phyloP scores from a whole-genome alignment of 805 yeast species.

The Metschnikowia chrysomelidarum region DNA sequence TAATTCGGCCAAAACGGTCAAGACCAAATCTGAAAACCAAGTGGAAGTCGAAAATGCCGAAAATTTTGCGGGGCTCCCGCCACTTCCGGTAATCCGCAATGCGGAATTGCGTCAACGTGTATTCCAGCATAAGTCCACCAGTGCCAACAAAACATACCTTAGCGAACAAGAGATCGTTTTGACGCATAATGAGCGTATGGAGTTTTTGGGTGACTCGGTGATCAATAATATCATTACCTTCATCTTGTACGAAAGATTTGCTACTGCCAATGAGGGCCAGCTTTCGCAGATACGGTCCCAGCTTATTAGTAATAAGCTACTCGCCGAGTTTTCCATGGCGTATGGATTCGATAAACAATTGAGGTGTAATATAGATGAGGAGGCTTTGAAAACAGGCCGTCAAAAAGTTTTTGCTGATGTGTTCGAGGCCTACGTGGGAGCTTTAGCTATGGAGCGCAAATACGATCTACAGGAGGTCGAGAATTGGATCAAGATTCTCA shows the following conservation, averaged over 20 bases:
- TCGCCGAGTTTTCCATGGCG: slow-evolving; percentile 64
- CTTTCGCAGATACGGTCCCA: slow-evolving; percentile 67
- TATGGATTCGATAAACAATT: slow-evolving; percentile 66
- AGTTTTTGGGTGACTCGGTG: slow-evolving; percentile 88
- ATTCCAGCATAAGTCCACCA: slow-evolving; percentile 76
- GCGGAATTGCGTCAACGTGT: slow-evolving; percentile 63
- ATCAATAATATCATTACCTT: slow-evolving; percentile 70
- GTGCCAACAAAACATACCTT: slow-evolving; percentile 55
- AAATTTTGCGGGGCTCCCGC: slow-evolving; percentile 50
- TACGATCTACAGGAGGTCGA: slow-evolving; percentile 48
- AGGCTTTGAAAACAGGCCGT: slow-evolving; percentile 47
- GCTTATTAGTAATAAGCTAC: slow-evolving; percentile 68
- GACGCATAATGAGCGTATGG: slow-evolving; percentile 81
- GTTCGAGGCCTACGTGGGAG: slow-evolving; percentile 94
- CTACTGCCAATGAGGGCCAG: slow-evolving; percentile 76
- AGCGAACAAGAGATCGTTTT: slow-evolving; percentile 55
- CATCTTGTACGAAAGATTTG: slow-evolving; percentile 63
- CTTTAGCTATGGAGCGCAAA: slow-evolving; percentile 58
- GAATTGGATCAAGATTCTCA: slow-evolving; percentile 55
- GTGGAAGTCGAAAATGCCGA: background rate
- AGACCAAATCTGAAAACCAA: background rate
- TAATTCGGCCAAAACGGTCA: background rate
- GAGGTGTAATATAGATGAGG: slow-evolving; percentile 48
- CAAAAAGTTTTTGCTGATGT: slow-evolving; percentile 82
- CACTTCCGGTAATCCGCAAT: slow-evolving; percentile 64